Evolutionary conservation across 148 eudicot species (phyloP).

Genomic region (Spergularia bocconei): DNA sequence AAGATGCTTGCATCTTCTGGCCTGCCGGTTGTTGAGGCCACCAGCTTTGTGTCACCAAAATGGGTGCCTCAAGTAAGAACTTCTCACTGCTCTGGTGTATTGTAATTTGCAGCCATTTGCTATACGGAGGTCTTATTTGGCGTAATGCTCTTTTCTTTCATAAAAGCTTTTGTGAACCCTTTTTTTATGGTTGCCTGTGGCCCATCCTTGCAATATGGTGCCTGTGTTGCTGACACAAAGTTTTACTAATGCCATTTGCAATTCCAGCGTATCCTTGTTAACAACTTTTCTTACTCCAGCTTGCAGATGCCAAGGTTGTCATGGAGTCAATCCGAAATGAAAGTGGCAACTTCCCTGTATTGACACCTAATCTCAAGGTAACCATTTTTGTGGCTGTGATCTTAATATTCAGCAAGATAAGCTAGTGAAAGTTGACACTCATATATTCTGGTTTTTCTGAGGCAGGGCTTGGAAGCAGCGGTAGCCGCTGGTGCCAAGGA

Average conservation of each 20-base stretch:
- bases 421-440: constrained; percentile 9
- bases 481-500: constrained; percentile 90
- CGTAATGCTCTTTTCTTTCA: constrained; percentile 4
- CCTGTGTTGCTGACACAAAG: no score
- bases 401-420: background rate
- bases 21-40: constrained; percentile 90
- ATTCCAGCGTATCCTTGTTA: background rate
- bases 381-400: constrained; percentile 13
- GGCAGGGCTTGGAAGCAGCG: constrained; percentile 95
- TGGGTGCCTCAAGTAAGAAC: constrained; percentile 93
- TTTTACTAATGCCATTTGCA: background rate
- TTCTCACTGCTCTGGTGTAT: background rate
- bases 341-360: constrained; percentile 72
- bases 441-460: constrained; percentile 5
- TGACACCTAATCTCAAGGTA: constrained; percentile 96
- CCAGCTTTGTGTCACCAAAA: constrained; percentile 95
- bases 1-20: constrained; percentile 89
- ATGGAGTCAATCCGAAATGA: constrained; percentile 57
- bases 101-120: background rate
- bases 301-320: constrained; percentile 87
- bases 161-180: background rate
- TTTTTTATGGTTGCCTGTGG: background rate
- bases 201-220: background rate
- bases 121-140: background rate
- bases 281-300: constrained; percentile 36